Evolutionary conservation across 345 rosid genomes (phyloP), one percentile per base, ranked within the genome.

Genomic region (Kernera saxatilis): DNA sequence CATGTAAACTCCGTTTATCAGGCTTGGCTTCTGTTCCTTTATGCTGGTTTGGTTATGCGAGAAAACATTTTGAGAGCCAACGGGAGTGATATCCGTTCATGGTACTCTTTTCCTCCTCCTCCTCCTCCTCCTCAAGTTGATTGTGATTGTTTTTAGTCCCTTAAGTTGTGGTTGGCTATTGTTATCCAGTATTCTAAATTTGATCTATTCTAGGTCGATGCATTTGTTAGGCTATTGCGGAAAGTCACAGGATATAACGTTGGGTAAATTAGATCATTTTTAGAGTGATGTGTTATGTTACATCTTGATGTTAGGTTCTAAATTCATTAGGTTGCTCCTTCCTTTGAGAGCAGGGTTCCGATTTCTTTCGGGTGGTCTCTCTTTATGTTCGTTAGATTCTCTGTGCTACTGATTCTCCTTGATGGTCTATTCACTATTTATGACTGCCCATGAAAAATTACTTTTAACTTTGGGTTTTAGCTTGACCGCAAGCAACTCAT

Each of bases 41-140:
- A 94, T 78, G 86, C 95, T 32, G 98, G 97, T 56, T 86, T 94
- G 91, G 92, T 91, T 41, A 75, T 94, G 84, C 91, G 99, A 52
- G 99, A 94, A 73, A 94, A 94, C 72, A 84, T 92, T 54, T 72
- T 95, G 76, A 85, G 93, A 81, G 96, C 88, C 44, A 95, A 95
- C 68, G 99, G 99, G 78, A 95, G 99, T 67, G 99, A 95, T 74
- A 95, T 95, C 74, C 98, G 99, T 78, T 84, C 98, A 44, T 95
- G 99, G 99, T 95, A 85, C 78, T 75, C 8, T 44, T 18, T 5
- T 43, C 2, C 5, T 8, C 18, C 52, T 36, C 50, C 15, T 67
- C 8, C 63, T 17, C 3, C n/a, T n/a, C n/a, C n/a, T n/a, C n/a
- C n/a, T n/a, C n/a, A n/a, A 3, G 1, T 36, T 67, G 29, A 3